phyloP scores from a whole-genome alignment of 176 grass and related monocot species.

The Metroxylon sagu region DNA sequence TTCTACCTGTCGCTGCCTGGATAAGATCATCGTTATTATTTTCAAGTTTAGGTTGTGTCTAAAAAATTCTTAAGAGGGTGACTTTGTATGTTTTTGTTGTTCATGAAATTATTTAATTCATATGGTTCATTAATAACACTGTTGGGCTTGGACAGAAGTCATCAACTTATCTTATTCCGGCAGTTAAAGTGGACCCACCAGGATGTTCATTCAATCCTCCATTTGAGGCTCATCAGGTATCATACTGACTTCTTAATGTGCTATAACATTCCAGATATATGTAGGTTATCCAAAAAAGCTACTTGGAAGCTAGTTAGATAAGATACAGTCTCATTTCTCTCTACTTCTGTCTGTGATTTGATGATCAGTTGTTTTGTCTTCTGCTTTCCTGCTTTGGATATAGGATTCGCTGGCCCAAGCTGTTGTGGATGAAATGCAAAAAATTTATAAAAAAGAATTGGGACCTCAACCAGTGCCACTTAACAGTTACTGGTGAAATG shows the following conservation, averaged over 20 bases:
- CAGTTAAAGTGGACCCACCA: constrained; percentile 73
- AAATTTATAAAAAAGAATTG: constrained; percentile 68
- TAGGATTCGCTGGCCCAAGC: constrained; percentile 86
- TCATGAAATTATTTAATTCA: not conserved
- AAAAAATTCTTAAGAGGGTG: too few relatives aligned
- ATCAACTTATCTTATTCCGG: constrained; percentile 44
- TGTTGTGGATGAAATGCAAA: constrained; percentile 78
- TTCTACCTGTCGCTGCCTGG: too few relatives aligned
- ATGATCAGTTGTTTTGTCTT: not conserved
- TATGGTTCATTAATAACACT: constrained; percentile 2
- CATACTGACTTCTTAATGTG: constrained; percentile 2
- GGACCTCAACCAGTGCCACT: constrained; percentile 72
- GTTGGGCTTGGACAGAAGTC: constrained; percentile 34
- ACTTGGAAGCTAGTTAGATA: not conserved
- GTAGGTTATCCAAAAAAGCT: constrained; percentile 1
- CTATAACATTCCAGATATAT: too few relatives aligned
- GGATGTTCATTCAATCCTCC: constrained; percentile 95
- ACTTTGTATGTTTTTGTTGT: too few relatives aligned
- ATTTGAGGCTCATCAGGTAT: constrained; percentile 79
- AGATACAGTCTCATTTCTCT: not conserved
- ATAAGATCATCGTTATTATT: too few relatives aligned
- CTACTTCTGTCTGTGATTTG: not conserved
- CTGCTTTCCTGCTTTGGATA: constrained; percentile 12
- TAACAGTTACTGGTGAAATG: constrained; percentile 65
- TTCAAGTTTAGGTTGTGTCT: too few relatives aligned